These are phyloP conservation scores for Ophiostoma fasciatum DNA, from an alignment of 2,329 filamentous ascomycete genomes.

Conservation along the genomic window DNA sequence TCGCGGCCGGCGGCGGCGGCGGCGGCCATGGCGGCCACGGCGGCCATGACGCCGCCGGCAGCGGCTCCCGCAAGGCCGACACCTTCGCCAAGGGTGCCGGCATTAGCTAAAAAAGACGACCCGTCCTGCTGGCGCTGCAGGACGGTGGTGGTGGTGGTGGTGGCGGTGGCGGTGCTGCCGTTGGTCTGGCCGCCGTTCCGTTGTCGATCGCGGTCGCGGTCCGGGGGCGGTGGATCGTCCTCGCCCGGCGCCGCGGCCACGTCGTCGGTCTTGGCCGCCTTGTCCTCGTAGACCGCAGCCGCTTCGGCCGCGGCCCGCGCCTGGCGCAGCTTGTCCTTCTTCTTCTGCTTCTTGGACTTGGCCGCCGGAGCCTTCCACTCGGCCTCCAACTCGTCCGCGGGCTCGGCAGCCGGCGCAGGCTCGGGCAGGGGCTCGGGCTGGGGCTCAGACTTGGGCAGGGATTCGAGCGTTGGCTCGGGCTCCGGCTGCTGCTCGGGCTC, in stretches of 20 bases:
- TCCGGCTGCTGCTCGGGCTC: too few relatives aligned
- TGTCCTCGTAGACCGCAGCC: too few relatives aligned
- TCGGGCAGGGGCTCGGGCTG: too few relatives aligned
- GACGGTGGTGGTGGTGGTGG: background rate
- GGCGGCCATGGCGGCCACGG: slow-evolving; percentile 24
- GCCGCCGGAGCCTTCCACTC: slow-evolving; percentile 15
- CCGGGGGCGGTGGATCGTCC: slow-evolving; percentile 3
- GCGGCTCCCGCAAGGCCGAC: slow-evolving; percentile 44
- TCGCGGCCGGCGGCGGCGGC: slow-evolving; percentile 46
- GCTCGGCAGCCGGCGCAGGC: too few relatives aligned
- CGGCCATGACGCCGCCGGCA: too few relatives aligned
- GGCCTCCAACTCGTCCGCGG: slow-evolving; percentile 23
- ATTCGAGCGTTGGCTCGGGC: too few relatives aligned
- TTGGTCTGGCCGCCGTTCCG: slow-evolving; percentile 19
- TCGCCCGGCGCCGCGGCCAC: background rate
- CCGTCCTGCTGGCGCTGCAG: background rate
- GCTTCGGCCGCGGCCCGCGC: too few relatives aligned
- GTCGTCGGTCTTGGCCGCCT: background rate
- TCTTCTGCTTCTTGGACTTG: slow-evolving; percentile 3
- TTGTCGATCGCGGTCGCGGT: slow-evolving; percentile 1
- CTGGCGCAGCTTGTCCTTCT: slow-evolving; percentile 5
- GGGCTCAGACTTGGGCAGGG: too few relatives aligned
- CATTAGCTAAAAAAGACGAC: slow-evolving; percentile 56
- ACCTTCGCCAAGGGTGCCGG: slow-evolving; percentile 56
- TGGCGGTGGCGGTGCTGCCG: background rate